Conservation (phyloP, 345 rosid genomes). For the Sonneratia alba region DNA sequence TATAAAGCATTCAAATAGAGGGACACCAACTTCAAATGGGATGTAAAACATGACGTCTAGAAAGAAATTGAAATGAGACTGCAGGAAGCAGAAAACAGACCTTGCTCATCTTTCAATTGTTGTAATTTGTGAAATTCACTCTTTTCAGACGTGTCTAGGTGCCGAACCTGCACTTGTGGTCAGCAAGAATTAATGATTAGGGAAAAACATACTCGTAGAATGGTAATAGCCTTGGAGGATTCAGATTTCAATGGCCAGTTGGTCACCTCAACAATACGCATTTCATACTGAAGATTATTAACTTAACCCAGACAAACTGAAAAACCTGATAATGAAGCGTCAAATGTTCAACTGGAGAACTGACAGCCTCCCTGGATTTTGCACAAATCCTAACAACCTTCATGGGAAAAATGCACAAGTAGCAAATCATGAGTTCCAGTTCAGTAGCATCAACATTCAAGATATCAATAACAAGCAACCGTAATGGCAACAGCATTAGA, state of each 20-base stretch:
- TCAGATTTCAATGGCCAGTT: conserved; percentile 2
- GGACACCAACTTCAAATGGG: not conserved
- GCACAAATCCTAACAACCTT: conserved; percentile 99
- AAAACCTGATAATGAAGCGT: conserved; percentile 98
- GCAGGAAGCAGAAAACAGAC: conserved; percentile 22
- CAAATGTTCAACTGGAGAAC: conserved; percentile 98
- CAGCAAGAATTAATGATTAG: no score
- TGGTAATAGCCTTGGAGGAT: no score
- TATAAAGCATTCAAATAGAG: no score
- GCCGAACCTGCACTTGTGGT: conserved; percentile 56
- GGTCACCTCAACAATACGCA: not conserved
- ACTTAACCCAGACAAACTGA: conserved; percentile 2
- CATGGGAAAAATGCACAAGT: not conserved
- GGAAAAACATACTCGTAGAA: no score
- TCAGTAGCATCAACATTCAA: not conserved
- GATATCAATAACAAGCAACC: not conserved
- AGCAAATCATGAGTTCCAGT: not conserved
- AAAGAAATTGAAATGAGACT: not conserved
- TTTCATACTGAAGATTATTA: not conserved
- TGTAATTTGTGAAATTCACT: conserved; percentile 97
- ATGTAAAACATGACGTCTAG: not conserved
- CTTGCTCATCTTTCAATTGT: conserved; percentile 99
- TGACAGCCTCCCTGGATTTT: conserved; percentile 98
- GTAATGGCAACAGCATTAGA: not conserved
- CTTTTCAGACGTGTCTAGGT: conserved; percentile 98